Conservation (phyloP, 176 grass and related monocot genomes). For the Eragrostis nindensis region DNA sequence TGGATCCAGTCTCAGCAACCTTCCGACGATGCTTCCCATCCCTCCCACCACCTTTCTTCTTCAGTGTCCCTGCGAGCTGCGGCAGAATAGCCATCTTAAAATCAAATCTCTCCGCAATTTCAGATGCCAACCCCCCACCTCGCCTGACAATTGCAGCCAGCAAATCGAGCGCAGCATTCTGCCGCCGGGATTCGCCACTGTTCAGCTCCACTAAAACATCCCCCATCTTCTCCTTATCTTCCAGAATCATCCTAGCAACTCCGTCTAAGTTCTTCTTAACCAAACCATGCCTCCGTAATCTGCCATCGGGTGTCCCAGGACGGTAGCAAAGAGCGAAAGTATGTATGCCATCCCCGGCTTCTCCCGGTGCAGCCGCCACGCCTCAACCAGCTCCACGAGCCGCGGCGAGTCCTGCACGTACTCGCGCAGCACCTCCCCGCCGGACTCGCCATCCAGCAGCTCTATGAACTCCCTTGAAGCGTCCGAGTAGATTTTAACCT, state of each 20-base stretch:
- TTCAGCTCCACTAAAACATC: slow-evolving; percentile 74
- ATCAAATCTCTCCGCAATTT: slow-evolving; percentile 85
- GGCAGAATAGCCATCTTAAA: slow-evolving; percentile 70
- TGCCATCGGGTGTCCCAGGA: slow-evolving; percentile 69
- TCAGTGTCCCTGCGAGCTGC: slow-evolving; percentile 58
- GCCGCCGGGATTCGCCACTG: slow-evolving; percentile 54
- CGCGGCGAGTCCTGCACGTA: slow-evolving; percentile 69
- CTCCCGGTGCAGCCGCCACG: slow-evolving; percentile 73
- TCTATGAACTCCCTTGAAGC: slow-evolving; percentile 70
- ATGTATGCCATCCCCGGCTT: slow-evolving; percentile 79
- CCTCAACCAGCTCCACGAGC: slow-evolving; percentile 69
- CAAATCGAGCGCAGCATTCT: slow-evolving; percentile 69
- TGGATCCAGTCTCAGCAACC: slow-evolving; percentile 34
- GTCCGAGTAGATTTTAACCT: slow-evolving; percentile 89
- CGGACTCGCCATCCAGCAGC: slow-evolving; percentile 53
- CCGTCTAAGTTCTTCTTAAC: slow-evolving; percentile 65
- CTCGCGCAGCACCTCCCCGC: slow-evolving; percentile 55
- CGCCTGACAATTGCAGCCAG: slow-evolving; percentile 77
- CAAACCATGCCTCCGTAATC: slow-evolving; percentile 40
- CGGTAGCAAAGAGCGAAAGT: slow-evolving; percentile 60
- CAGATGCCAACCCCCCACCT: slow-evolving; percentile 60
- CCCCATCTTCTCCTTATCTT: slow-evolving; percentile 59
- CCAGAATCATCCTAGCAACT: slow-evolving; percentile 62
- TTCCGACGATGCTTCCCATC: slow-evolving; percentile 45
- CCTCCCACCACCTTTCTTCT: slow-evolving; percentile 55